A percentile compares a stretch with the other conserved stretches of the same genome.
These are phyloP conservation scores for Gremmenia infestans DNA, from an alignment of 2,329 filamentous ascomycete species.

Conservation along the genomic window DNA sequence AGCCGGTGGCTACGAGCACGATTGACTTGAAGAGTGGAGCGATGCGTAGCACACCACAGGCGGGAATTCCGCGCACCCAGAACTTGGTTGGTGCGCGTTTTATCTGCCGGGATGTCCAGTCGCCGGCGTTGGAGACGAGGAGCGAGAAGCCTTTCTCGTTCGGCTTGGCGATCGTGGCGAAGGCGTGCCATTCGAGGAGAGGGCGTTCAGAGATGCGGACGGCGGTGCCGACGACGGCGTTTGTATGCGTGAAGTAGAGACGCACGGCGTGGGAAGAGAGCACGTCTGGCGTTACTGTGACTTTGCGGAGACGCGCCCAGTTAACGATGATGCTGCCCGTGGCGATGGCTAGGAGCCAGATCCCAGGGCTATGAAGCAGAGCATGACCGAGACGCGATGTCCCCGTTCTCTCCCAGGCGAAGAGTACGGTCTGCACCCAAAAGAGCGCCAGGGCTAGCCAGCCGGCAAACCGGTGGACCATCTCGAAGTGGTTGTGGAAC, in stretches of 20 bases:
- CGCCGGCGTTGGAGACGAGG: constrained; percentile 67
- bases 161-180: constrained; percentile 49
- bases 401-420: constrained; percentile 51
- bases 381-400: background rate
- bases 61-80: constrained; percentile 64
- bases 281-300: constrained; percentile 45
- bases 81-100: constrained; percentile 53
- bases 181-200: constrained; percentile 52
- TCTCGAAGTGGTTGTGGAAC: constrained; percentile 51
- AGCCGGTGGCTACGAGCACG: constrained; percentile 66
- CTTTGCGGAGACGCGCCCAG: constrained; percentile 53
- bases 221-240: constrained; percentile 41
- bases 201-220: constrained; percentile 45
- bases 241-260: constrained; percentile 47
- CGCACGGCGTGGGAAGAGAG: constrained; percentile 54
- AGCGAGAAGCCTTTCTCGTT: background rate
- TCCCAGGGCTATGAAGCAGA: constrained; percentile 36
- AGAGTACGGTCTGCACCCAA: constrained; percentile 42
- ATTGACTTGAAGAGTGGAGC: constrained; percentile 61
- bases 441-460: constrained; percentile 49
- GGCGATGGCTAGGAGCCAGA: constrained; percentile 52
- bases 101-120: constrained; percentile 67
- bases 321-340: constrained; percentile 50
- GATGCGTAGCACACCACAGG: constrained; percentile 62
- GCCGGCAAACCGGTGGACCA: constrained; percentile 50